Evolutionary conservation across 2,329 filamentous ascomycete species (phyloP).

Genomic region (Trichoderma afroharzianum): DNA sequence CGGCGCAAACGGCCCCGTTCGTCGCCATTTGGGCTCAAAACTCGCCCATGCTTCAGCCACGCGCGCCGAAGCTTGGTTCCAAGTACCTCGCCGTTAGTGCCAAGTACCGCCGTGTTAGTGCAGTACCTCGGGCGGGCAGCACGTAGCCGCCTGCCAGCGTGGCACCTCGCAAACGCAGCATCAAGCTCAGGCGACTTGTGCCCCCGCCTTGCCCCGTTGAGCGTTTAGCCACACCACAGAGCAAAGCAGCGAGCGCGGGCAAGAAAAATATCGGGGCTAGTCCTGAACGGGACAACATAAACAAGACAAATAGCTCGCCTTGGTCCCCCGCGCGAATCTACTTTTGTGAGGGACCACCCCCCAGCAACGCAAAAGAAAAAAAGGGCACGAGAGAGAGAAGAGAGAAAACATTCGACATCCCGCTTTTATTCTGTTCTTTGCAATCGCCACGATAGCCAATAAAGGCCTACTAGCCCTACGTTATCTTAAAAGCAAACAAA

Average conservation of each 20-base stretch:
- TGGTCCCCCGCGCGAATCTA: neutral
- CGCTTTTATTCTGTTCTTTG: neutral
- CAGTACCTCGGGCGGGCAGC: neutral
- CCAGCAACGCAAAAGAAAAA: neutral
- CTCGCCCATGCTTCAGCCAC: neutral
- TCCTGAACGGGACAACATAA: conserved; percentile 19
- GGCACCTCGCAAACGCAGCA: conserved; percentile 9
- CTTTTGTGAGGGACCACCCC: neutral
- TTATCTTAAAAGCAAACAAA: neutral
- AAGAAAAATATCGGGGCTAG: neutral
- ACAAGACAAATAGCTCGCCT: conserved; percentile 18
- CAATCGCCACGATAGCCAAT: neutral
- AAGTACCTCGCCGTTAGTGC: neutral
- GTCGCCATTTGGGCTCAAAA: no score
- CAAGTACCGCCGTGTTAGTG: neutral
- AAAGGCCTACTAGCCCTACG: neutral
- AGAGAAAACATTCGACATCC: conserved; percentile 11
- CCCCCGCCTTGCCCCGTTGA: neutral
- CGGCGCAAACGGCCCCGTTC: conserved; percentile 1
- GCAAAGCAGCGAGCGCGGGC: neutral
- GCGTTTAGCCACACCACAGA: conserved; percentile 7
- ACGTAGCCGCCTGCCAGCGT: neutral
- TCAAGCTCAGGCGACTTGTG: conserved; percentile 1
- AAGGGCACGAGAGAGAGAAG: neutral
- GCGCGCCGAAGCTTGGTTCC: neutral